Evolutionary conservation across 1,284 basidiomycete genomes (phyloP), one percentile per base, ranked within the genome.

Genomic region (Tilletia caries): DNA sequence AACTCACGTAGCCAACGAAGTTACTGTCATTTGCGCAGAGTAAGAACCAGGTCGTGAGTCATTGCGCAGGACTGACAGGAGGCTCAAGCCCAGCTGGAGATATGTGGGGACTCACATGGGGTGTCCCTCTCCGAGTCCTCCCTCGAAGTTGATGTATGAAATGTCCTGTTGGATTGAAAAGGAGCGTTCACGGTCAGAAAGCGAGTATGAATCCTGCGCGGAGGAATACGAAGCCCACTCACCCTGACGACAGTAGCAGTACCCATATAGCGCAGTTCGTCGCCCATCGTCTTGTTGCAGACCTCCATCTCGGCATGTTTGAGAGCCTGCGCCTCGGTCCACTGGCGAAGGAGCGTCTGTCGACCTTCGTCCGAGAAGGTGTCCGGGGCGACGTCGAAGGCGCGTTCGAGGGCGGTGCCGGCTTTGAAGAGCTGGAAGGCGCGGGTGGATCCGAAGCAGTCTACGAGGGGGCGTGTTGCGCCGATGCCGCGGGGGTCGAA

Each of bases 401-500:
- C 83, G 29, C 82, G 81, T 44, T 84, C 79, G 12, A 85, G 74
- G 2, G 85, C 81, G 0, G 85, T 86, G 70, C 85, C 84, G 1
- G 82, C 71, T 32, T 82, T 81, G 79, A 86, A 85, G 6, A 83
- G 73, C 23, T 76, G 70, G 60, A 78, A 77, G 18, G 73, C 77
- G 4, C 58, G 68, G 0, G 73, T 67, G 27, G 73, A 76, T 0
- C 76, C 62, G 71, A 86, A 86, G 72, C 86, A 86, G 41, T 81
- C 68, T 1, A 84, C 82, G 4, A 69, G 66, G 0, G 85, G 86
- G 10, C 83, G 84, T 0, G 85, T 84, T 41, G 73, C 52, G 15
- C 85, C 85, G 52, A 86, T 84, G 0, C 86, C 86, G 67, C 86
- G 78, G 20, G 85, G 85, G 73, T 86, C 86, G 71, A 86, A 86